A percentile compares a stretch with the other conserved stretches of the same genome.
Evolutionary conservation across 768 basidiomycete genomes (phyloP).

Genomic region (Termitomyces sp.): DNA sequence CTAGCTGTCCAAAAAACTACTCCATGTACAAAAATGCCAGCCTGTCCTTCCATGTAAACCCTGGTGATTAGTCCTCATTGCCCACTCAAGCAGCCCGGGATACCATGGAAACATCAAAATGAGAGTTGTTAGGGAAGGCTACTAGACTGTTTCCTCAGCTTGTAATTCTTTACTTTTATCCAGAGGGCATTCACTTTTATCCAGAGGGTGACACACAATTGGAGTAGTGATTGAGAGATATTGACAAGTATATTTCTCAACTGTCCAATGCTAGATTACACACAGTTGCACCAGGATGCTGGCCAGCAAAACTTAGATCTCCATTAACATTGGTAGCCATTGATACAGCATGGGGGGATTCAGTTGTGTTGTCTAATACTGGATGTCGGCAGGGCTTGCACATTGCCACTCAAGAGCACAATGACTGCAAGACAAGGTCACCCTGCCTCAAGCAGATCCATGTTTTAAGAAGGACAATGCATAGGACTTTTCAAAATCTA

Average conservation of each 20-base stretch:
- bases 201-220: not conserved
- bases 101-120: not conserved
- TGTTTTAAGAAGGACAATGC: not conserved
- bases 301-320: not conserved
- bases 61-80: not conserved
- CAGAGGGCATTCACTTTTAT: conserved; percentile 9
- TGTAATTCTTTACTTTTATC: too few relatives aligned
- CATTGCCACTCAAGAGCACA: not conserved
- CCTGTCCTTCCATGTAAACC: not conserved
- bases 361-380: not conserved
- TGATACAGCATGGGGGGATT: not conserved
- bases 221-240: not conserved
- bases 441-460: not conserved
- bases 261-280: not conserved
- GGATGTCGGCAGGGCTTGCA: not conserved
- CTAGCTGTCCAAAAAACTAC: not conserved
- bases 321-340: not conserved
- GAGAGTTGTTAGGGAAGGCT: not conserved
- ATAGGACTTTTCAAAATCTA: not conserved
- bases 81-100: not conserved
- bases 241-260: not conserved
- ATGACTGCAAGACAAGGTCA: not conserved
- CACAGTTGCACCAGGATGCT: not conserved
- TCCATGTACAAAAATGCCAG: conserved; percentile 1
- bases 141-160: not conserved